These are phyloP conservation scores for Malassezia nana DNA, from an alignment of 1,284 basidiomycete species.

Conservation along the genomic window DNA sequence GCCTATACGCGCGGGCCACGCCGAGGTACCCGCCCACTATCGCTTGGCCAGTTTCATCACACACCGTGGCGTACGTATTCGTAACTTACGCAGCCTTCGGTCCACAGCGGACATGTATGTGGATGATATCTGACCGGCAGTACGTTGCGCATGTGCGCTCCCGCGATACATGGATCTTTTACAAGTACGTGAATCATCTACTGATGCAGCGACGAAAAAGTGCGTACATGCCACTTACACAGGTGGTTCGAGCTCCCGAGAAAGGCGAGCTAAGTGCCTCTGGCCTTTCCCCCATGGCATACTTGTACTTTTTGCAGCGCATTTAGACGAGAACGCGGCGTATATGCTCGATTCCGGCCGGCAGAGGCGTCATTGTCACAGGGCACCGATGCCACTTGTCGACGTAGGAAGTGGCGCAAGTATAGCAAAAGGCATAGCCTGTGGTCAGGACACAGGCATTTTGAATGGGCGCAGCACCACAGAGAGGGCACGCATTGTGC, in stretches of 20 bases:
- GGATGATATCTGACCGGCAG: constrained; percentile 60
- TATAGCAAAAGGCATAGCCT: constrained; percentile 93
- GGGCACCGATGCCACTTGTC: constrained; percentile 71
- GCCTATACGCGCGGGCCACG: neutral
- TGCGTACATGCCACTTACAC: neutral
- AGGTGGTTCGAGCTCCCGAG: constrained; percentile 7
- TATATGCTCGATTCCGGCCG: constrained; percentile 61
- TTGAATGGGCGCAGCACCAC: constrained; percentile 59
- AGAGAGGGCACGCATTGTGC: constrained; percentile 77
- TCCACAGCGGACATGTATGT: constrained; percentile 20
- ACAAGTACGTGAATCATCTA: constrained; percentile 15
- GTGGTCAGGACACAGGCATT: constrained; percentile 84
- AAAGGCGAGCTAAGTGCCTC: neutral
- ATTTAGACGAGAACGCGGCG: constrained; percentile 65
- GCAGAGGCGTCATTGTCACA: constrained; percentile 66
- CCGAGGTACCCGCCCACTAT: neutral
- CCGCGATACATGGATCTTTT: constrained; percentile 27
- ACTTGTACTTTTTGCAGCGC: constrained; percentile 30
- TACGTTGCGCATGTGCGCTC: constrained; percentile 71
- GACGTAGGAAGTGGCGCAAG: constrained; percentile 76
- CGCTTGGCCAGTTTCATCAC: constrained; percentile 15
- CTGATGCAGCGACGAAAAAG: constrained; percentile 21
- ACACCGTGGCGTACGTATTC: constrained; percentile 11
- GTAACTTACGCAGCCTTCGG: constrained; percentile 5
- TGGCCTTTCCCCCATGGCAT: constrained; percentile 17